Conservation (phyloP, 495 filamentous ascomycete genomes). For the Hapsidospora chrysogenum region DNA sequence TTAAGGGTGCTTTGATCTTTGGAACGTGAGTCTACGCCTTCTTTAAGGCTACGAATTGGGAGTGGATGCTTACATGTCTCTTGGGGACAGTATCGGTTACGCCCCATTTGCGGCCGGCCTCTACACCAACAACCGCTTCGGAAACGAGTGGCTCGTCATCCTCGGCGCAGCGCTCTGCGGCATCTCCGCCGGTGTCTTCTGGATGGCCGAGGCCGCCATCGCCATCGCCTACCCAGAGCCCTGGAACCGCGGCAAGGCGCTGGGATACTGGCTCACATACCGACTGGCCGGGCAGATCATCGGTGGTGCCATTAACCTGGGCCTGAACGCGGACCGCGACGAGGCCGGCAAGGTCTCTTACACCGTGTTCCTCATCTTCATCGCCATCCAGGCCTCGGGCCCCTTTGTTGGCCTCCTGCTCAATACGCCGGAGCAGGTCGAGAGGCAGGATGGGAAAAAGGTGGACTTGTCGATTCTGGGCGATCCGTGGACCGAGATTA, state of each 20-base stretch:
- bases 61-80: neutral
- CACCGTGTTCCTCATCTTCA: conserved; percentile 41
- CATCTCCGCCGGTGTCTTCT: conserved; percentile 48
- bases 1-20: conserved; percentile 45
- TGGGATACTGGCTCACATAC: conserved; percentile 47
- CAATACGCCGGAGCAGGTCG: conserved; percentile 32
- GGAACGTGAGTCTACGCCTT: conserved; percentile 26
- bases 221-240: conserved; percentile 48
- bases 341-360: conserved; percentile 44
- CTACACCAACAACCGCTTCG: conserved; percentile 50
- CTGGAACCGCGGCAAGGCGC: conserved; percentile 39
- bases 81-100: conserved; percentile 31
- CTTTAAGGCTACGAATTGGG: too few relatives aligned
- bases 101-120: conserved; percentile 47
- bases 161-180: conserved; percentile 50
- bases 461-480: conserved; percentile 33
- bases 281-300: conserved; percentile 44
- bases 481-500: conserved; percentile 31
- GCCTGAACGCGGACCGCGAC: conserved; percentile 35
- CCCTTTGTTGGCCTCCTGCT: conserved; percentile 38
- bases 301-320: conserved; percentile 46
- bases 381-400: conserved; percentile 40
- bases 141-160: conserved; percentile 43
- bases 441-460: conserved; percentile 35
- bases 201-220: conserved; percentile 50